These are phyloP conservation scores for Russula dissimulans DNA, from an alignment of 768 basidiomycete genomes.

Conservation along the genomic window DNA sequence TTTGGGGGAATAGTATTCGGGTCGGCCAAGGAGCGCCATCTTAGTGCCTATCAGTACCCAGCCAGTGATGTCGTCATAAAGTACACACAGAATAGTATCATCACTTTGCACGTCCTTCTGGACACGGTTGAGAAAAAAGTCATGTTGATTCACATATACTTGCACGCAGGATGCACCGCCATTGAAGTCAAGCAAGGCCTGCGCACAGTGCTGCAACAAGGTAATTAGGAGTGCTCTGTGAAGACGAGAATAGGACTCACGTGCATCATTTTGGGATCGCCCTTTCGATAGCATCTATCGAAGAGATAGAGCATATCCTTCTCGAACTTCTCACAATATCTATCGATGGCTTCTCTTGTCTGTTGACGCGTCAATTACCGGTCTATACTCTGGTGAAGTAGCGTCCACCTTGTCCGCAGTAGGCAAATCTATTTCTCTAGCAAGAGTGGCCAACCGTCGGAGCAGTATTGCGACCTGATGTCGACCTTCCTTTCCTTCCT, in stretches of 20 bases:
- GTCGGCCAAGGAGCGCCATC: conserved; percentile 77
- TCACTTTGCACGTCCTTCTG: conserved; percentile 49
- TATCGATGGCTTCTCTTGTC: conserved; percentile 89
- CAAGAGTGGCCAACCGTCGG: conserved; percentile 75
- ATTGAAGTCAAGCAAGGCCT: conserved; percentile 94
- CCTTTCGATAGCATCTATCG: conserved; percentile 90
- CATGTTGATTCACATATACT: conserved; percentile 98
- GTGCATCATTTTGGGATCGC: conserved; percentile 99
- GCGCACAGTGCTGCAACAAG: conserved; percentile 77
- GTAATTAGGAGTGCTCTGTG: not conserved
- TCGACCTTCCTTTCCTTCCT: conserved; percentile 83
- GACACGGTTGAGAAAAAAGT: conserved; percentile 96
- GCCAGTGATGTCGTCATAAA: not conserved
- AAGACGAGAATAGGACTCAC: conserved; percentile 35
- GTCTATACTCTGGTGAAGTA: not conserved
- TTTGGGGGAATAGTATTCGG: conserved; percentile 71
- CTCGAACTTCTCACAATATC: conserved; percentile 97
- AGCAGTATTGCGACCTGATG: conserved; percentile 82
- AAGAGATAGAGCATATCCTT: conserved; percentile 97
- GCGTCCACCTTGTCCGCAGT: conserved; percentile 63
- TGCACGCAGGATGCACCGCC: conserved; percentile 95
- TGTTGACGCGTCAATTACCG: conserved; percentile 25
- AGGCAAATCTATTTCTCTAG: conserved; percentile 87
- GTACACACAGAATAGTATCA: conserved; percentile 46
- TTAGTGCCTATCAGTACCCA: conserved; percentile 24